phyloP scores from a whole-genome alignment of 31 red algal genomes.

The Asparagopsis taxiformis region DNA sequence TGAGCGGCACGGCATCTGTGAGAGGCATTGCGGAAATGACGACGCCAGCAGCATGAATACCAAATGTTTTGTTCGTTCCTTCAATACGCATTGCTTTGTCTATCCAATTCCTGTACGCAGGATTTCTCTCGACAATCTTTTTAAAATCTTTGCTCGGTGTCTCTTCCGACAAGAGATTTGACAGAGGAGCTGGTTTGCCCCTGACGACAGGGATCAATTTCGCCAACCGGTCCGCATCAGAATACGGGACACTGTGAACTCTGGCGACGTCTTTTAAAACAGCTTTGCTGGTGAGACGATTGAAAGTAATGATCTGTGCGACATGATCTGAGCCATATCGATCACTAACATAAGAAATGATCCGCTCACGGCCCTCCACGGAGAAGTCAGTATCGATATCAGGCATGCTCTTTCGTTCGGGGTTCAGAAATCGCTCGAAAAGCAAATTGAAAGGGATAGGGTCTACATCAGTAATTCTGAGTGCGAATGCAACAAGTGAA shows the following conservation, averaged over 20 bases:
- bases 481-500: slow-evolving; percentile 78
- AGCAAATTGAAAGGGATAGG: slow-evolving; percentile 79
- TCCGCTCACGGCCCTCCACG: slow-evolving; percentile 68
- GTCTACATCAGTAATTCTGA: slow-evolving; percentile 92
- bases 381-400: slow-evolving; percentile 95
- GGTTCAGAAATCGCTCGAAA: slow-evolving; percentile 98
- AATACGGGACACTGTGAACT: slow-evolving; percentile 75
- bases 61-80: slow-evolving; percentile 28
- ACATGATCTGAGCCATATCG: slow-evolving; percentile 79
- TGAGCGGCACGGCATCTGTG: slow-evolving; percentile 35
- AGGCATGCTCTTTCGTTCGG: slow-evolving; percentile 81
- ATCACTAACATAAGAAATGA: slow-evolving; percentile 74
- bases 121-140: slow-evolving; percentile 18
- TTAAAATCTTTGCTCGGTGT: slow-evolving; percentile 67
- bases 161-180: slow-evolving; percentile 56
- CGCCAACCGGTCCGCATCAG: slow-evolving; percentile 82
- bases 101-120: slow-evolving; percentile 54
- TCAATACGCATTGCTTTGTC: slow-evolving; percentile 86
- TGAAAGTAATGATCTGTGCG: slow-evolving; percentile 89
- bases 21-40: background rate
- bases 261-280: slow-evolving; percentile 91
- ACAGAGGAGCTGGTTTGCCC: slow-evolving; percentile 81
- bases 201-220: slow-evolving; percentile 87
- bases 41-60: background rate
- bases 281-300: slow-evolving; percentile 85